Evolutionary conservation across 2,329 filamentous ascomycete species (phyloP).

Genomic region (Phaeophleospora eucalypticola): DNA sequence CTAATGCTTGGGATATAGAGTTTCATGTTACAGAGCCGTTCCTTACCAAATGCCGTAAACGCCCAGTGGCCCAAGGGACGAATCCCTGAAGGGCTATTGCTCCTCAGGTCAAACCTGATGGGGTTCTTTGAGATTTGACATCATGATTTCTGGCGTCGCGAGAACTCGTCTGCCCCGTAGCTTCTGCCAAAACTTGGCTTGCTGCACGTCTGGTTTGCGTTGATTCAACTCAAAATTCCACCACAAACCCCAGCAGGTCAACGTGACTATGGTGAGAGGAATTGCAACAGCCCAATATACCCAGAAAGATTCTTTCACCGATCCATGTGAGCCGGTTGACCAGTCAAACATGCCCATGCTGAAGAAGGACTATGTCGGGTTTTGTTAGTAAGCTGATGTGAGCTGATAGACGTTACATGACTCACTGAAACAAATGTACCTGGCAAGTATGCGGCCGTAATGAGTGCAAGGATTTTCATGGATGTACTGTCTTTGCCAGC

Average conservation of each 20-base stretch:
- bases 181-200: too few species aligned
- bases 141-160: too few species aligned
- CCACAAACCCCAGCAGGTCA: conserved; percentile 14
- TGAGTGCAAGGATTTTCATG: conserved; percentile 50
- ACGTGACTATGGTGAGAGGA: conserved; percentile 22
- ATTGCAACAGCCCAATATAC: conserved; percentile 32
- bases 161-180: too few species aligned
- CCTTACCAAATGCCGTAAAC: too few species aligned
- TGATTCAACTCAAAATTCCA: conserved; percentile 15
- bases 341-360: conserved; percentile 18
- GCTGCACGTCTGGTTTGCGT: conserved; percentile 8
- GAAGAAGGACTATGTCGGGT: conserved; percentile 7
- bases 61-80: too few species aligned
- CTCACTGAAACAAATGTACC: conserved; percentile 45
- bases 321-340: conserved; percentile 4
- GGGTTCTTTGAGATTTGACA: too few species aligned
- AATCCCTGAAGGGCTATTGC: too few species aligned
- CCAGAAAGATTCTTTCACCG: conserved; percentile 28
- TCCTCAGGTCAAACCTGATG: too few species aligned
- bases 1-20: too few species aligned
- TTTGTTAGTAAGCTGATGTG: background rate
- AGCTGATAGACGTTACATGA: background rate
- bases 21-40: too few species aligned
- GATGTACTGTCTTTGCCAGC: conserved; percentile 47
- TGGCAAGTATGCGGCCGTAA: conserved; percentile 49